These are phyloP conservation scores for Bruguiera hainesii DNA, from an alignment of 441 rosid species.

Conservation along the genomic window DNA sequence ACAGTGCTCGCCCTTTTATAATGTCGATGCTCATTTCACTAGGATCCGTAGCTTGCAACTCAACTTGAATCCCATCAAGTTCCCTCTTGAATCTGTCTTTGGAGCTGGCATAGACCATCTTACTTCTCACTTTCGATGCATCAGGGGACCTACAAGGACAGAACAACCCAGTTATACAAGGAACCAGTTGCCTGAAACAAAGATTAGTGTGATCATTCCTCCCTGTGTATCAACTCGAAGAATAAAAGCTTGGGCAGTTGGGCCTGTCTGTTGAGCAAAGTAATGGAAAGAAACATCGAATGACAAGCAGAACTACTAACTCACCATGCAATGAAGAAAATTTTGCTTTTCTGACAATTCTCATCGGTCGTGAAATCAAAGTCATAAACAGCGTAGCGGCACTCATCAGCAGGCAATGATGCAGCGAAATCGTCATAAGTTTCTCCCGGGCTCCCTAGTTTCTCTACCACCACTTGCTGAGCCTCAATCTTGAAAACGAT, in stretches of 20 bases:
- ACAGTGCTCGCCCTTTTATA: constrained; percentile 42
- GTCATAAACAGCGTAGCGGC: constrained; percentile 63
- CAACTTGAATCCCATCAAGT: constrained; percentile 67
- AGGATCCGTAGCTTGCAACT: constrained; percentile 70
- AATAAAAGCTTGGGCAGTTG: too few relatives aligned
- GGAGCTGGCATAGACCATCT: constrained; percentile 67
- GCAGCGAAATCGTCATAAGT: constrained; percentile 46
- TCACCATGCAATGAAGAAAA: constrained; percentile 65
- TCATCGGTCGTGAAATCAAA: constrained; percentile 55
- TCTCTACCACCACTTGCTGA: constrained; percentile 50
- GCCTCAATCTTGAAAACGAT: constrained; percentile 51
- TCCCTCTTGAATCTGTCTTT: constrained; percentile 65
- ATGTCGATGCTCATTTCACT: constrained; percentile 62
- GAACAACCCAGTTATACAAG: neutral
- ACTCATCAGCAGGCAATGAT: constrained; percentile 50
- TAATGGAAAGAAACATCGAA: neutral
- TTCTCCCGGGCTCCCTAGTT: constrained; percentile 42
- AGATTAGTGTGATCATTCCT: neutral
- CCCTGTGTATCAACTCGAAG: too few relatives aligned
- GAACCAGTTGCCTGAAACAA: neutral
- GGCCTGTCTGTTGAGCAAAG: neutral
- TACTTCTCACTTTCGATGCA: constrained; percentile 53
- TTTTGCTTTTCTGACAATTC: constrained; percentile 65
- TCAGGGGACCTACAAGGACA: constrained; percentile 46
- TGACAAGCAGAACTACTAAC: neutral